Conservation (phyloP, 768 basidiomycete genomes). For the Cystobasidium tubakii region DNA sequence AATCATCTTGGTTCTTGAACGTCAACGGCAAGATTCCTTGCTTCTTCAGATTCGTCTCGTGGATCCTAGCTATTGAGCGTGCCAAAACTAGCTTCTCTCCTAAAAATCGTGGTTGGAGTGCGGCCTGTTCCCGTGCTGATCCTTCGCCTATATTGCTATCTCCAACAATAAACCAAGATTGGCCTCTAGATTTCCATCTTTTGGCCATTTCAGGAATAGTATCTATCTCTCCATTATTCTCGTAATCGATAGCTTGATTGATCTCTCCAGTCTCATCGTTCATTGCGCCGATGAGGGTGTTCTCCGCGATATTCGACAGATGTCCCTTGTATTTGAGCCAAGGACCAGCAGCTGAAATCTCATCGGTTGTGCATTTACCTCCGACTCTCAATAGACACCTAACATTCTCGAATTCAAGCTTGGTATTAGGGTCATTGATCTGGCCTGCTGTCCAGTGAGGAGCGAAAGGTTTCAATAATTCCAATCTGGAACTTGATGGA, state of each 20-base stretch:
- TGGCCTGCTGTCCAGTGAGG: slow-evolving; percentile 59
- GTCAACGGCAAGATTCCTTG: slow-evolving; percentile 96
- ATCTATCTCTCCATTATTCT: slow-evolving; percentile 57
- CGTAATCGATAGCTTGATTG: slow-evolving; percentile 78
- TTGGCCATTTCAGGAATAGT: slow-evolving; percentile 89
- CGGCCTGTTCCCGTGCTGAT: too few species aligned
- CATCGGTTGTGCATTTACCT: slow-evolving; percentile 99
- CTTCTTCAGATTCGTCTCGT: slow-evolving; percentile 76
- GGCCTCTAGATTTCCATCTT: slow-evolving; percentile 69
- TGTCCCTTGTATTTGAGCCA: slow-evolving; percentile 99
- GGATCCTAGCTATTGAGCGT: slow-evolving; percentile 91
- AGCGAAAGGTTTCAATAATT: slow-evolving; percentile 75
- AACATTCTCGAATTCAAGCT: slow-evolving; percentile 69
- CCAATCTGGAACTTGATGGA: slow-evolving; percentile 73
- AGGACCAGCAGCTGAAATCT: slow-evolving; percentile 94
- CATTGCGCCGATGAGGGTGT: slow-evolving; percentile 63
- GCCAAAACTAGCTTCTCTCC: slow-evolving; percentile 46
- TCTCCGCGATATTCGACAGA: slow-evolving; percentile 91
- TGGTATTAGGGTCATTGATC: slow-evolving; percentile 48
- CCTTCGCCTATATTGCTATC: too few species aligned
- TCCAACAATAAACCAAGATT: slow-evolving; percentile 93
- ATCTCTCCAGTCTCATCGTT: slow-evolving; percentile 93
- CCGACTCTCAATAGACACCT: slow-evolving; percentile 82
- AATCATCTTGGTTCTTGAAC: slow-evolving; percentile 80
- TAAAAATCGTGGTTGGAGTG: slow-evolving; percentile 76